Conservation (phyloP, 2,329 filamentous ascomycete genomes). For the Colletotrichum lentis region DNA sequence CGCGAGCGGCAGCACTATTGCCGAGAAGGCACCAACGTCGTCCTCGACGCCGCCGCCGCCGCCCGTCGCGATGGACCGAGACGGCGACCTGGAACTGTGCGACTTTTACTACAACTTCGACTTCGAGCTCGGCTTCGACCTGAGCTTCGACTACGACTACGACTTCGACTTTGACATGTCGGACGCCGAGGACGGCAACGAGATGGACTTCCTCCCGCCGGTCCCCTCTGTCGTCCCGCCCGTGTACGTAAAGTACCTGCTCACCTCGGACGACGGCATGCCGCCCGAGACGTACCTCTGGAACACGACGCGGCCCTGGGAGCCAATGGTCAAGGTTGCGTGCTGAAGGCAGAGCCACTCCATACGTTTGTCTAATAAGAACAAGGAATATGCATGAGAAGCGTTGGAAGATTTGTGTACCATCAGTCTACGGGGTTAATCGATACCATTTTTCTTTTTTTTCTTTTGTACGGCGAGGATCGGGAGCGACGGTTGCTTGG, state of each 20-base stretch:
- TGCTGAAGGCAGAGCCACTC: slow-evolving; percentile 39
- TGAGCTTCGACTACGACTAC: slow-evolving; percentile 11
- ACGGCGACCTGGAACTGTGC: slow-evolving; percentile 20
- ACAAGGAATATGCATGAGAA: neutral
- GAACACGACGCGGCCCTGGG: slow-evolving; percentile 53
- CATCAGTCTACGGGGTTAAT: neutral
- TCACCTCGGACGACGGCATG: slow-evolving; percentile 44
- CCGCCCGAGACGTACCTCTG: slow-evolving; percentile 52
- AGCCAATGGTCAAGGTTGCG: slow-evolving; percentile 53
- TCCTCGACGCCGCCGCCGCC: neutral
- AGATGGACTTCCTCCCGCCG: slow-evolving; percentile 18
- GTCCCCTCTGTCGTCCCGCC: slow-evolving; percentile 41
- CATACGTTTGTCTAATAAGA: neutral
- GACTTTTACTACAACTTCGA: slow-evolving; percentile 29
- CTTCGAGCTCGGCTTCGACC: slow-evolving; percentile 34
- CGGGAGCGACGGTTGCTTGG: neutral
- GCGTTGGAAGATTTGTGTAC: neutral
- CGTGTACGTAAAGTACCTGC: slow-evolving; percentile 49
- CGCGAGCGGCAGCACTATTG: neutral
- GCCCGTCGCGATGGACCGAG: neutral
- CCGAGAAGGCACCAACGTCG: neutral
- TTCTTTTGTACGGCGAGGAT: neutral
- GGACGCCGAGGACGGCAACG: slow-evolving; percentile 22
- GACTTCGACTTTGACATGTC: slow-evolving; percentile 3
- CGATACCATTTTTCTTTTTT: neutral